These are phyloP conservation scores for Eimeria necatrix DNA, from an alignment of 169 alveolate genomes.

Conservation along the genomic window DNA sequence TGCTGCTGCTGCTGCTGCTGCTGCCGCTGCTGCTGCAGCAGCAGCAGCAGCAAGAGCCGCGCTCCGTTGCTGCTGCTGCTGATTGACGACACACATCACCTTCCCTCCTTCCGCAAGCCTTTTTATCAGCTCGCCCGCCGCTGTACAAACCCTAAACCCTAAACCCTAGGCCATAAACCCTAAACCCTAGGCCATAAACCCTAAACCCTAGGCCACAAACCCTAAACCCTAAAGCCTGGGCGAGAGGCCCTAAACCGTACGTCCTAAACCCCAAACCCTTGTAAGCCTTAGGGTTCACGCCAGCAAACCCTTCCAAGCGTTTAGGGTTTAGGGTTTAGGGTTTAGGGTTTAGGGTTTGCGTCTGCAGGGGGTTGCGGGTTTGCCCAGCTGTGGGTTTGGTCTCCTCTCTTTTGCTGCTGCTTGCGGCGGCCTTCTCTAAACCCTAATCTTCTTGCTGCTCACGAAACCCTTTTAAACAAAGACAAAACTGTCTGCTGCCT, in stretches of 20 bases:
- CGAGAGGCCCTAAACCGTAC: background rate
- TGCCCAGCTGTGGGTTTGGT: conserved; percentile 26
- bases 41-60: background rate
- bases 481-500: background rate
- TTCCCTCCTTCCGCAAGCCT: conserved; percentile 21
- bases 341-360: background rate
- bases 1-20: conserved; percentile 20
- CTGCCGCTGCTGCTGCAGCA: conserved; percentile 2
- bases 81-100: conserved; percentile 33
- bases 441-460: background rate
- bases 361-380: conserved; percentile 24
- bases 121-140: conserved; percentile 2
- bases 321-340: background rate
- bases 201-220: background rate
- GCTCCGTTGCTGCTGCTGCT: background rate
- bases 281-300: too few relatives aligned
- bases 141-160: conserved; percentile 18
- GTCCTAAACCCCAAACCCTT: too few relatives aligned
- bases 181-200: conserved; percentile 29
- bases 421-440: background rate
- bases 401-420: background rate
- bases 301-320: background rate
- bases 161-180: conserved; percentile 14
- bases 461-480: background rate
- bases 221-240: background rate